Evolutionary conservation across 495 filamentous ascomycete species (phyloP).

Genomic region (Beverwykella pulmonaria): DNA sequence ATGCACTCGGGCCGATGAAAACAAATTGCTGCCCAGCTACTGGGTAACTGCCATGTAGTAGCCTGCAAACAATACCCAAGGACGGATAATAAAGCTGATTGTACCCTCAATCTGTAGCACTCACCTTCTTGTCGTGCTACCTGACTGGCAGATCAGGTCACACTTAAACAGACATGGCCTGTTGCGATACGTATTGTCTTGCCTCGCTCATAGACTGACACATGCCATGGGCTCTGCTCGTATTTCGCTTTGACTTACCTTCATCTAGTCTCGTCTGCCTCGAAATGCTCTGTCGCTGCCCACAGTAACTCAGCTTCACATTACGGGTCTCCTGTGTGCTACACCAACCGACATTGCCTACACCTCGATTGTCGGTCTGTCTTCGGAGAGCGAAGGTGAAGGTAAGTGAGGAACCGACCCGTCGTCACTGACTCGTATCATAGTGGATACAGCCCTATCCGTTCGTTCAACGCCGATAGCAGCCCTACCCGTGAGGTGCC

Average conservation of each 20-base stretch:
- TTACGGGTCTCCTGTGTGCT: background rate
- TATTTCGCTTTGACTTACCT: background rate
- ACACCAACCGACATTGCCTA: background rate
- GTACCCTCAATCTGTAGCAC: too few species aligned
- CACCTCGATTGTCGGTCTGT: background rate
- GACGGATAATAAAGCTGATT: too few species aligned
- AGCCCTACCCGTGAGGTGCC: slow-evolving; percentile 1
- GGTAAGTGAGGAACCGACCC: background rate
- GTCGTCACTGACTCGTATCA: background rate
- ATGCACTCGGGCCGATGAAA: too few species aligned
- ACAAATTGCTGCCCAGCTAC: too few species aligned
- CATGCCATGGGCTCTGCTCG: background rate
- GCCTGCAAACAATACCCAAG: too few species aligned
- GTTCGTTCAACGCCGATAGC: background rate
- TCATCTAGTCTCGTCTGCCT: background rate
- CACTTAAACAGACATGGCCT: background rate
- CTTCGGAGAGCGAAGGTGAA: background rate
- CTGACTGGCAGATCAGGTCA: too few species aligned
- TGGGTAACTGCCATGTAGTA: too few species aligned
- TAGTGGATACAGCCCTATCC: background rate
- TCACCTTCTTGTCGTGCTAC: too few species aligned
- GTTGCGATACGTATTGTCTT: too few species aligned
- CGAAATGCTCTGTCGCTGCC: background rate
- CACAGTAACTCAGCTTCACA: background rate
- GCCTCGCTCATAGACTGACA: background rate